Evolutionary conservation across 2,329 filamentous ascomycete genomes (phyloP).

Genomic region (Macrophomina phaseolina): DNA sequence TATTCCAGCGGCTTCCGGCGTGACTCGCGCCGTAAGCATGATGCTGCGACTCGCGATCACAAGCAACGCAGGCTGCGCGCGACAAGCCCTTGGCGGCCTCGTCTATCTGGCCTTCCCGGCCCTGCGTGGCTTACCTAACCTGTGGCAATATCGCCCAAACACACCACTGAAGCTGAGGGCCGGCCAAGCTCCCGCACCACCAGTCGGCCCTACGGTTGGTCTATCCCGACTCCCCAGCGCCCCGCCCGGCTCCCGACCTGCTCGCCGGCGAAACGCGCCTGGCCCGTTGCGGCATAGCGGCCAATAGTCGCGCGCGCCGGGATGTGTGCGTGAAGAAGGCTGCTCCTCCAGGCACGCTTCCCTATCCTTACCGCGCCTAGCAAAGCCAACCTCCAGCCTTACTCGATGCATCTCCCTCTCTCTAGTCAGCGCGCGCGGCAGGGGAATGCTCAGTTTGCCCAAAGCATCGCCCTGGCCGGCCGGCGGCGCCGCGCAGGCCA

Average conservation of each 20-base stretch:
- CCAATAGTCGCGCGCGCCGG: slow-evolving; percentile 6
- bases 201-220: background rate
- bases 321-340: background rate
- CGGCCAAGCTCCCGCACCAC: background rate
- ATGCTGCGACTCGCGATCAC: slow-evolving; percentile 1
- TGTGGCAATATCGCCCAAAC: background rate
- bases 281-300: slow-evolving; percentile 15
- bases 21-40: slow-evolving; percentile 4
- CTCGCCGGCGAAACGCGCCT: background rate
- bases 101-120: background rate
- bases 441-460: slow-evolving; percentile 12
- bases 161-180: background rate
- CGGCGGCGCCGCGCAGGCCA: background rate
- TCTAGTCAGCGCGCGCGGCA: slow-evolving; percentile 7
- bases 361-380: background rate
- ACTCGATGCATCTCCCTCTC: slow-evolving; percentile 1
- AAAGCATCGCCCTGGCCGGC: slow-evolving; percentile 17
- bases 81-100: slow-evolving; percentile 3
- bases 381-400: background rate
- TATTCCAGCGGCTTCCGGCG: background rate
- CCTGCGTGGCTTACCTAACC: background rate
- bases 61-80: background rate
- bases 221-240: background rate
- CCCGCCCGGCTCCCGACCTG: slow-evolving; percentile 10
- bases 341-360: background rate